Percentiles rank a stretch among this genome's conserved stretches.
These are phyloP conservation scores for Dissoconium aciculare DNA, from an alignment of 2,329 filamentous ascomycete genomes.

Conservation along the genomic window DNA sequence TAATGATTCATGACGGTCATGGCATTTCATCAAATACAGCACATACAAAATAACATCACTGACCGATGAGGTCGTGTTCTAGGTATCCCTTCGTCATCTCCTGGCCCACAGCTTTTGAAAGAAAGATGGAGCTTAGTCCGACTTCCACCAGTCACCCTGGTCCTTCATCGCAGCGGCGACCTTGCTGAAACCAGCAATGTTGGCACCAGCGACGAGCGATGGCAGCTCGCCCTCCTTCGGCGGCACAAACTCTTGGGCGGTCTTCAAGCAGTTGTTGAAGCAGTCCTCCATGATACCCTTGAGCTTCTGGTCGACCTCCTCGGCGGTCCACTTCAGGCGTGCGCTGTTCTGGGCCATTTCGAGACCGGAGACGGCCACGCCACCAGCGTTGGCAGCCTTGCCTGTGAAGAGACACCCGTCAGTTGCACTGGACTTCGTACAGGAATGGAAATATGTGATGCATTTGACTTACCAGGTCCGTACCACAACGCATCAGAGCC, in stretches of 20 bases:
- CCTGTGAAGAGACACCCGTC: conserved; percentile 23
- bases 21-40: too few relatives aligned
- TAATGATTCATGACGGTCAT: too few relatives aligned
- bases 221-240: conserved; percentile 70
- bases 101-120: too few relatives aligned
- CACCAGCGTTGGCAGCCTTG: conserved; percentile 94
- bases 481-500: conserved; percentile 78
- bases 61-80: too few relatives aligned
- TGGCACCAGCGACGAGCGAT: conserved; percentile 79
- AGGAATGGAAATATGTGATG: too few relatives aligned
- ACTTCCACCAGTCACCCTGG: conserved; percentile 79
- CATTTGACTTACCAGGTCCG: conserved; percentile 45
- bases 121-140: too few relatives aligned
- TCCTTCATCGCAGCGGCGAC: conserved; percentile 87
- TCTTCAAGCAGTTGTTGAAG: conserved; percentile 78
- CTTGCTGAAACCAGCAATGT: conserved; percentile 97
- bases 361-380: conserved; percentile 89
- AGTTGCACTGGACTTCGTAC: conserved; percentile 1
- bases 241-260: conserved; percentile 75
- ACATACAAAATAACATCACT: too few relatives aligned
- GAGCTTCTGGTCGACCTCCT: conserved; percentile 84
- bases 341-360: conserved; percentile 98
- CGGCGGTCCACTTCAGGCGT: conserved; percentile 68
- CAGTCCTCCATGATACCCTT: conserved; percentile 90
- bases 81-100: too few relatives aligned